phyloP scores from a whole-genome alignment of 1,284 basidiomycete species.

The Microbotryum silenes-acaulis region DNA sequence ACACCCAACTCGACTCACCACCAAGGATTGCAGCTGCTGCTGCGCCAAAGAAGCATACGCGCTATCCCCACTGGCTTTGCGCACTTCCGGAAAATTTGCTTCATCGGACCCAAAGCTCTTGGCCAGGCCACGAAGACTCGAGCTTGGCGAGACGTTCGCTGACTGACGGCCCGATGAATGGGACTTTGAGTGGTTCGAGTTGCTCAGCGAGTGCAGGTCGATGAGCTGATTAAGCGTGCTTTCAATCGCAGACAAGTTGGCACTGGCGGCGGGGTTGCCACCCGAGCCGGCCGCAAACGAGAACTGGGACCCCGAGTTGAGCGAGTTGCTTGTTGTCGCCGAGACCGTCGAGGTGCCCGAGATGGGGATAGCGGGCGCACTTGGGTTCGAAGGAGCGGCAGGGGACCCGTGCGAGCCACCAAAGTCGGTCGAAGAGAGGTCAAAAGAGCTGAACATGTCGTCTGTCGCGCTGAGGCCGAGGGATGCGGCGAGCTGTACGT shows the following conservation, averaged over 20 bases:
- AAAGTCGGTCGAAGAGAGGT: slow-evolving; percentile 12
- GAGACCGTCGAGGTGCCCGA: background rate
- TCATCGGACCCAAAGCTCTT: background rate
- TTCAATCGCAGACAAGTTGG: slow-evolving; percentile 30
- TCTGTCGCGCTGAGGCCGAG: slow-evolving; percentile 25
- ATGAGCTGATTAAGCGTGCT: slow-evolving; percentile 33
- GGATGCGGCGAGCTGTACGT: slow-evolving; percentile 21
- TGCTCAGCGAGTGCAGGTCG: slow-evolving; percentile 26
- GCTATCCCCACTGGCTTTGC: background rate
- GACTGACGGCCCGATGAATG: background rate
- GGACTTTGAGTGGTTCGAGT: slow-evolving; percentile 1
- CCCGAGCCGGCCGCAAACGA: background rate
- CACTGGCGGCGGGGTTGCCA: slow-evolving; percentile 7
- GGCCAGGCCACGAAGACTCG: background rate
- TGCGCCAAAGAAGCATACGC: slow-evolving; percentile 15
- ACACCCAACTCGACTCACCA: background rate
- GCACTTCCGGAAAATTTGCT: background rate
- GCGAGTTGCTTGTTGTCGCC: slow-evolving; percentile 5
- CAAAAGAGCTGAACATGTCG: slow-evolving; percentile 12
- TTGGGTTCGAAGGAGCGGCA: background rate
- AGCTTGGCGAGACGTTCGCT: background rate
- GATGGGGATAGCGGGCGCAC: background rate
- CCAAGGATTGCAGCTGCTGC: slow-evolving; percentile 19
- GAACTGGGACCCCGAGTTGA: background rate
- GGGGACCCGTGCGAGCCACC: background rate